Conservation (phyloP, 2,329 filamentous ascomycete genomes). For the Fusarium udum region DNA sequence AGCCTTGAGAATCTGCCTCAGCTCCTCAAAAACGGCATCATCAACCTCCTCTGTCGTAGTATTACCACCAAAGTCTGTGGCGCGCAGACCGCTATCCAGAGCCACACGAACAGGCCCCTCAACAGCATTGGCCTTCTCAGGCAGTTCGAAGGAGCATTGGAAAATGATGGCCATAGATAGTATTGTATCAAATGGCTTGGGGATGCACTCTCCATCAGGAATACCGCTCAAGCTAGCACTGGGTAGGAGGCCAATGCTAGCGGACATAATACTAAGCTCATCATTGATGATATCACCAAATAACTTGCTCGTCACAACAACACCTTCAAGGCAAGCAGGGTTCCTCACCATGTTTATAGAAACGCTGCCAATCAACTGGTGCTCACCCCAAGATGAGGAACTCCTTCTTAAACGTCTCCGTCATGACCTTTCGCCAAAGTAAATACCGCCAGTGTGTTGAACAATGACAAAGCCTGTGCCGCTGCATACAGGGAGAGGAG, state of each 20-base stretch:
- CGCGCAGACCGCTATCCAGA: slow-evolving; percentile 81
- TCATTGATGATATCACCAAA: slow-evolving; percentile 97
- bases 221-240: slow-evolving; percentile 87
- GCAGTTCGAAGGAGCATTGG: slow-evolving; percentile 86
- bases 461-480: slow-evolving; percentile 94
- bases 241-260: slow-evolving; percentile 86
- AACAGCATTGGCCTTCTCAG: slow-evolving; percentile 78
- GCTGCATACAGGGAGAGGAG: slow-evolving; percentile 78
- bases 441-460: slow-evolving; percentile 91
- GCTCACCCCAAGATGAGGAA: slow-evolving; percentile 85
- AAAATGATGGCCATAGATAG: slow-evolving; percentile 96
- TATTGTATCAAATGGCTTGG: slow-evolving; percentile 68
- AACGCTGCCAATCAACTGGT: slow-evolving; percentile 95
- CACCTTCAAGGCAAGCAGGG: slow-evolving; percentile 84
- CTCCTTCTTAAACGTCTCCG: slow-evolving; percentile 85
- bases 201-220: slow-evolving; percentile 77
- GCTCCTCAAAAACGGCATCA: slow-evolving; percentile 78
- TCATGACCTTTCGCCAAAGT: slow-evolving; percentile 92
- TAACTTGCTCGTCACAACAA: slow-evolving; percentile 91
- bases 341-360: slow-evolving; percentile 98
- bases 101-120: slow-evolving; percentile 83
- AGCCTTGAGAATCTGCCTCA: slow-evolving; percentile 71
- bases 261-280: slow-evolving; percentile 93
- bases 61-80: slow-evolving; percentile 84
- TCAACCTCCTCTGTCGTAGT: slow-evolving; percentile 77